Percentiles rank a stretch among this genome's conserved stretches.
Evolutionary conservation across 352 stramenopile species (phyloP).

Genomic region (Globisporangium cederbergense): DNA sequence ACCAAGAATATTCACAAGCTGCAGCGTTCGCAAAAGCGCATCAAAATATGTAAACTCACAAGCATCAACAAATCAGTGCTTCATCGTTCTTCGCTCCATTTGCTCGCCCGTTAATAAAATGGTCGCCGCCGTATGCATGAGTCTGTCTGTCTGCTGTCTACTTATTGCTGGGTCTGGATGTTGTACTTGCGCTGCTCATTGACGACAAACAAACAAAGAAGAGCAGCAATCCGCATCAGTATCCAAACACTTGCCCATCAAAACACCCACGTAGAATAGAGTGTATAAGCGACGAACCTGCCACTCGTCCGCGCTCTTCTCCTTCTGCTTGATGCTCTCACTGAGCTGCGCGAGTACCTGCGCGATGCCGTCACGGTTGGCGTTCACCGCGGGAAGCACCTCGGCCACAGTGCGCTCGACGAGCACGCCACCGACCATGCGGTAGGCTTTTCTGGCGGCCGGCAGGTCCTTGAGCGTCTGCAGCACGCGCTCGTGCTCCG

Average conservation of each 20-base stretch:
- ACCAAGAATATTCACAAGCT: neutral
- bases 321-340: conserved; percentile 83
- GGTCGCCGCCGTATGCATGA: neutral
- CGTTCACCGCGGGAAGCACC: conserved; percentile 90
- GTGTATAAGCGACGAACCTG: conserved; percentile 33
- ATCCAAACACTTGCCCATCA: neutral
- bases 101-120: conserved; percentile 6
- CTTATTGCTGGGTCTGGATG: conserved; percentile 78
- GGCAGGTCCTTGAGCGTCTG: conserved; percentile 75
- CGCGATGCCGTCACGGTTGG: conserved; percentile 77
- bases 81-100: conserved; percentile 7
- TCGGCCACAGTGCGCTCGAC: conserved; percentile 96
- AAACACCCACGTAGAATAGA: neutral
- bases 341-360: conserved; percentile 75
- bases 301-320: conserved; percentile 77
- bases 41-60: neutral
- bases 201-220: neutral
- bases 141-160: neutral
- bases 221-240: neutral
- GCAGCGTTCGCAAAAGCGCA: neutral
- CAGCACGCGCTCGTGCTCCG: conserved; percentile 83
- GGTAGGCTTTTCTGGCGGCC: conserved; percentile 87
- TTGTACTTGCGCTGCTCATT: conserved; percentile 73
- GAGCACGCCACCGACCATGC: conserved; percentile 95
- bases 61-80: neutral